These are phyloP conservation scores for Akebia trifoliata DNA, from an alignment of 164 flowering plant genomes.

Conservation along the genomic window DNA sequence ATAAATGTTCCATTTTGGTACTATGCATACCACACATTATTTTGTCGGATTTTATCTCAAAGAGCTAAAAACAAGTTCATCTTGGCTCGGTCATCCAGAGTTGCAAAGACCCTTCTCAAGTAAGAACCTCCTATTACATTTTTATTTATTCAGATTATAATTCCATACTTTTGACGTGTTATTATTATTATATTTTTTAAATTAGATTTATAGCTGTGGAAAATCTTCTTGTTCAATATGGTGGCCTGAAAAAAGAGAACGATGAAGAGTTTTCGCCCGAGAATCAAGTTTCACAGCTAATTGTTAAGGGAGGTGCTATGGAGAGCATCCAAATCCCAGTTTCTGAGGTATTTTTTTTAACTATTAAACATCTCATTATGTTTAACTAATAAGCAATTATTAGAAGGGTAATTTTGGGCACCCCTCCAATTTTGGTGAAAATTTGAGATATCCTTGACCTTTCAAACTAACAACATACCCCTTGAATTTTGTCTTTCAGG, in stretches of 20 bases:
- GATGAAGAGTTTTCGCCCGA: slow-evolving; percentile 49
- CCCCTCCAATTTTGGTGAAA: too few relatives aligned
- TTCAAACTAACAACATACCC: too few relatives aligned
- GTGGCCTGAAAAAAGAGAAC: slow-evolving; percentile 61
- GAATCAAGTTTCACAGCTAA: slow-evolving; percentile 35
- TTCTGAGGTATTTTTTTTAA: slow-evolving; percentile 35
- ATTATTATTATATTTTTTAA: too few relatives aligned
- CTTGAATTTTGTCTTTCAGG: too few relatives aligned
- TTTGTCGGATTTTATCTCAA: slow-evolving; percentile 28
- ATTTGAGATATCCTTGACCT: too few relatives aligned
- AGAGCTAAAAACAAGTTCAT: slow-evolving; percentile 42
- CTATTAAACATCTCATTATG: background rate
- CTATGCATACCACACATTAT: slow-evolving; percentile 34
- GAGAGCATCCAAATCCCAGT: slow-evolving; percentile 45
- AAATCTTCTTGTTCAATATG: slow-evolving; percentile 61
- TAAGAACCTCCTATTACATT: slow-evolving; percentile 22
- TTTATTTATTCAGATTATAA: too few relatives aligned
- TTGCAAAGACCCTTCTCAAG: slow-evolving; percentile 73
- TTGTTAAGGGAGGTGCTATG: slow-evolving; percentile 27
- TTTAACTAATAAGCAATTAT: too few relatives aligned
- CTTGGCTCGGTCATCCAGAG: slow-evolving; percentile 53
- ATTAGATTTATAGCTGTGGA: slow-evolving; percentile 55
- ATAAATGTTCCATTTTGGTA: slow-evolving; percentile 75
- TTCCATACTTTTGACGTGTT: too few relatives aligned
- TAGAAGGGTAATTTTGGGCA: too few relatives aligned